Evolutionary conservation across 2,329 filamentous ascomycete genomes (phyloP).

Genomic region (Fusarium nelsonii): DNA sequence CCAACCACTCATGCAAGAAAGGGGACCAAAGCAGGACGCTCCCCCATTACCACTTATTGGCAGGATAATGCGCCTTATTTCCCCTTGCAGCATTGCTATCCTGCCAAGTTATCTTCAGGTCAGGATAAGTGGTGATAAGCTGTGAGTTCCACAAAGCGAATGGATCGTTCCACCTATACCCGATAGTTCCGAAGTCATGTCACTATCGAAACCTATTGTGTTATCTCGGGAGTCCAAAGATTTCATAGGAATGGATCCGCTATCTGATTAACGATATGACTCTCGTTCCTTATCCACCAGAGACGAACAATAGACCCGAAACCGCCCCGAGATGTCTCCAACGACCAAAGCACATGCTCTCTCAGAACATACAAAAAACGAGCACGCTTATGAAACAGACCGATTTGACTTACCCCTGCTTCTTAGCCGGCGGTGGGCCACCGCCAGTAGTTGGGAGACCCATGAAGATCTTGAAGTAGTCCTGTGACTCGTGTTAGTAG

Average conservation of each 20-base stretch:
- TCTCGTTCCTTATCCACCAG: not conserved
- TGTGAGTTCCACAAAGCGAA: constrained; percentile 1
- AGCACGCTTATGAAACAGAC: not conserved
- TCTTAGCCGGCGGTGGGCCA: constrained; percentile 65
- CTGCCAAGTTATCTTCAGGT: not conserved
- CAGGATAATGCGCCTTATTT: not conserved
- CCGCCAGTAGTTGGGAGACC: constrained; percentile 87
- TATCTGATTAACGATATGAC: constrained; percentile 4
- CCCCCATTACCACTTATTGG: constrained; percentile 16
- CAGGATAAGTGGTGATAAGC: constrained; percentile 6
- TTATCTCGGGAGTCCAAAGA: not conserved
- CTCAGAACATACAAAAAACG: not conserved
- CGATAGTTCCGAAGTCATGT: constrained; percentile 1
- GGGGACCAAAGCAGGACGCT: not conserved
- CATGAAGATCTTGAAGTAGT: constrained; percentile 93
- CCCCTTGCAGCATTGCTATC: not conserved
- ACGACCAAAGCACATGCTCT: not conserved
- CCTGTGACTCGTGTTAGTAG: constrained; percentile 56
- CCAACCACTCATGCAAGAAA: constrained; percentile 10
- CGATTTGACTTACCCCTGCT: constrained; percentile 52
- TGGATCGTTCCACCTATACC: constrained; percentile 5
- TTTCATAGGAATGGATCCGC: constrained; percentile 18
- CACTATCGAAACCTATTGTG: not conserved
- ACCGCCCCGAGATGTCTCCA: not conserved
- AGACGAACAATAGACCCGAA: constrained; percentile 1